phyloP scores from a whole-genome alignment of 73 alveolate genomes.

The Tetrahymena borealis region DNA sequence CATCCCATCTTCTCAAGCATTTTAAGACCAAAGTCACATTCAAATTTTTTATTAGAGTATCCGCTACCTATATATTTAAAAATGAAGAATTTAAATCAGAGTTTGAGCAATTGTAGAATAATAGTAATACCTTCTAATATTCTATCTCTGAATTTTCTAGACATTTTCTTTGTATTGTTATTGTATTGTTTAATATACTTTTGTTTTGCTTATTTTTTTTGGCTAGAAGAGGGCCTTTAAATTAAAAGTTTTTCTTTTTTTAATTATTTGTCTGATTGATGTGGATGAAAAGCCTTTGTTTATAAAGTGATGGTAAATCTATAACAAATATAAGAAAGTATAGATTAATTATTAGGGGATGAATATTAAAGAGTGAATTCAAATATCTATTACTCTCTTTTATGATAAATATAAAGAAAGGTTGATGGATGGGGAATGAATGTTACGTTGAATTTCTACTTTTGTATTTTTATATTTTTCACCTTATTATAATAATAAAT shows the following conservation, averaged over 20 bases:
- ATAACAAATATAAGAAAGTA: neutral
- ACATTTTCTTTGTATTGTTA: neutral
- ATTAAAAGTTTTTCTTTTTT: neutral
- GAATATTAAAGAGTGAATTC: too few relatives aligned
- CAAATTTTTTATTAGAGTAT: neutral
- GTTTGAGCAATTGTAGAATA: neutral
- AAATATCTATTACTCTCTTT: too few relatives aligned
- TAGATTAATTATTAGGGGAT: too few relatives aligned
- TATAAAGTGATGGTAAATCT: neutral
- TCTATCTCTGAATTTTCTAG: neutral
- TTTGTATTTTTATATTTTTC: neutral
- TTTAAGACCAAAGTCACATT: neutral
- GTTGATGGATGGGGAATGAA: too few relatives aligned
- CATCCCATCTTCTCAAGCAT: slow-evolving; percentile 1
- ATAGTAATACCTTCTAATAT: neutral
- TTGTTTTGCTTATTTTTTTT: neutral
- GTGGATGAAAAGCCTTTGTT: neutral
- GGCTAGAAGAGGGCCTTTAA: neutral
- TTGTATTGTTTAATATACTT: neutral
- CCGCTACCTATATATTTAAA: neutral
- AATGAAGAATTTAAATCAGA: too few relatives aligned
- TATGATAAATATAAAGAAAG: too few relatives aligned
- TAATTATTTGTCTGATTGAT: neutral
- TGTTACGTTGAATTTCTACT: neutral
- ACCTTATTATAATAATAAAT: neutral